Conservation (phyloP, 495 filamentous ascomycete genomes). For the Massariosphaeria phaeospora region DNA sequence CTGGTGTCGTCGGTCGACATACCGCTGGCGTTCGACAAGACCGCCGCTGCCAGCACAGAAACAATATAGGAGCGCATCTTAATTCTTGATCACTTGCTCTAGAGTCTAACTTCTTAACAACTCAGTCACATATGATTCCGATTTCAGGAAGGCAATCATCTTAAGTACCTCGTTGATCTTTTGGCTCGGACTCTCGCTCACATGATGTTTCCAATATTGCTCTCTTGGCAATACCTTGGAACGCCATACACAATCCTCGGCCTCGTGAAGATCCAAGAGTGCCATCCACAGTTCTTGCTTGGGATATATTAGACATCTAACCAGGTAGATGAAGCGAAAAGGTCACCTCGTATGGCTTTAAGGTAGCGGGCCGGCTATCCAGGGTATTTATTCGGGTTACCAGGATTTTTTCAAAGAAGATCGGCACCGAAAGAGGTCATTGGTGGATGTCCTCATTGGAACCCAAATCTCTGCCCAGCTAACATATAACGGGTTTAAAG, state of each 20-base stretch:
- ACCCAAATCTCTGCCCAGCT: conserved; percentile 1
- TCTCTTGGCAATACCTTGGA: conserved; percentile 13
- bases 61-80: conserved; percentile 23
- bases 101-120: too few species aligned
- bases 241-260: background rate
- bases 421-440: conserved; percentile 12
- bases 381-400: conserved; percentile 19
- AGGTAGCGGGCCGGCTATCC: conserved; percentile 23
- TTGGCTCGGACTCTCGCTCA: too few species aligned
- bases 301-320: conserved; percentile 23
- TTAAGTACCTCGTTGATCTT: conserved; percentile 22
- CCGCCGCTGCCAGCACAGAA: conserved; percentile 21
- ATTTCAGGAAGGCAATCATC: too few species aligned
- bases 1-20: background rate
- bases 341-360: conserved; percentile 16
- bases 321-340: conserved; percentile 25
- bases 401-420: conserved; percentile 17
- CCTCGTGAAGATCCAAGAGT: background rate
- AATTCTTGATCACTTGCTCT: conserved; percentile 1
- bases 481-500: conserved; percentile 1
- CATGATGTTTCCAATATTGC: too few species aligned
- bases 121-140: too few species aligned
- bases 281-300: conserved; percentile 5
- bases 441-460: conserved; percentile 2
- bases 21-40: conserved; percentile 11